Conservation (phyloP, 1,284 basidiomycete species). For the Phylloboletellus chloephorus region DNA sequence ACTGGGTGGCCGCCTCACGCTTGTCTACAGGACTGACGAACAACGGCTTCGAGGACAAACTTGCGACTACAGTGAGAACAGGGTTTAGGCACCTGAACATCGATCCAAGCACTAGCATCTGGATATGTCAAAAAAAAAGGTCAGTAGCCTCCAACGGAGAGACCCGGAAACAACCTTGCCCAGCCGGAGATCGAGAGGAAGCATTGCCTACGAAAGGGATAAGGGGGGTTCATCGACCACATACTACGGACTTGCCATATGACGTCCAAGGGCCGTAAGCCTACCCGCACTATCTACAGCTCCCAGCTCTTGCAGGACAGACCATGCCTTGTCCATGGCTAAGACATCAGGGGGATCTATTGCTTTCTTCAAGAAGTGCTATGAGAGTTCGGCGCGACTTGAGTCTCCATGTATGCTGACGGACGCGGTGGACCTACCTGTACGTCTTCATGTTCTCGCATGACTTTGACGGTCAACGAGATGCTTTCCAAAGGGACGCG, state of each 20-base stretch:
- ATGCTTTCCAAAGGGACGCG: constrained; percentile 86
- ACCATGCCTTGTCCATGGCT: constrained; percentile 78
- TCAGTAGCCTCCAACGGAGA: constrained; percentile 4
- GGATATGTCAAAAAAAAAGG: constrained; percentile 1
- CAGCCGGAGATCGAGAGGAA: constrained; percentile 87
- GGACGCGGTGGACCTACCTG: constrained; percentile 42
- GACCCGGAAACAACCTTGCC: constrained; percentile 56
- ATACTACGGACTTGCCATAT: constrained; percentile 52
- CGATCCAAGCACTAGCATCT: constrained; percentile 84
- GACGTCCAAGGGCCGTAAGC: constrained; percentile 79
- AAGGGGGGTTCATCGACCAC: neutral
- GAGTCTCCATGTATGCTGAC: neutral
- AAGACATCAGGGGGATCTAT: constrained; percentile 78
- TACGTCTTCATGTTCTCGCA: constrained; percentile 75
- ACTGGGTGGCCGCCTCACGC: constrained; percentile 75
- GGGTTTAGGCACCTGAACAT: constrained; percentile 77
- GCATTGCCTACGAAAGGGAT: constrained; percentile 50
- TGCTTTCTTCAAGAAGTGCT: constrained; percentile 63
- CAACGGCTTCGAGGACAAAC: constrained; percentile 82
- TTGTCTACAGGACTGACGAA: constrained; percentile 81
- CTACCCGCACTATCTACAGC: constrained; percentile 62
- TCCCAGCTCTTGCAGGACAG: constrained; percentile 72
- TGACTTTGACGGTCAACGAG: constrained; percentile 79
- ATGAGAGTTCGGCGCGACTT: constrained; percentile 1
- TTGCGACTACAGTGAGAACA: constrained; percentile 77